A percentile compares a stretch with the other conserved stretches of the same genome.
Conservation (phyloP, 2,329 filamentous ascomycete species). For the Ascochyta clinopodiicola region DNA sequence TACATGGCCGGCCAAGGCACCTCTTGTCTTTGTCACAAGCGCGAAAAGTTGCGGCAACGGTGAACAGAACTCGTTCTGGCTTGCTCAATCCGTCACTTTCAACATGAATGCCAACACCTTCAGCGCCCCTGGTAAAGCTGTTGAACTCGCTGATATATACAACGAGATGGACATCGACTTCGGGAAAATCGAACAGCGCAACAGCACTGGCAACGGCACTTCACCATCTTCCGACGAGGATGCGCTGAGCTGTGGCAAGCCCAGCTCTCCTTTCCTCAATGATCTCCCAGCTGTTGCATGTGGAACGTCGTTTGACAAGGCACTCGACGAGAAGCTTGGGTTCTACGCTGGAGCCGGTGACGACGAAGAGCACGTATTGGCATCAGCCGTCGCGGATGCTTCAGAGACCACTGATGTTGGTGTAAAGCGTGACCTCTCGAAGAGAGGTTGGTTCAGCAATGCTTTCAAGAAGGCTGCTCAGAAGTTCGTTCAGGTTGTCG, state of each 20-base stretch:
- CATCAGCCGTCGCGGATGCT: neutral
- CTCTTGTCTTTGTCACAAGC: slow-evolving; percentile 11
- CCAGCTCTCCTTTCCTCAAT: slow-evolving; percentile 9
- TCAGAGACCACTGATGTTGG: neutral
- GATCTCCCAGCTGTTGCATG: slow-evolving; percentile 13
- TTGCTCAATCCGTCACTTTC: slow-evolving; percentile 6
- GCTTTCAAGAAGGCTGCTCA: neutral
- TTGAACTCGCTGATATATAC: slow-evolving; percentile 9
- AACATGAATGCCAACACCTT: slow-evolving; percentile 10
- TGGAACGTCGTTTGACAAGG: slow-evolving; percentile 10
- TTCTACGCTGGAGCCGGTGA: slow-evolving; percentile 11
- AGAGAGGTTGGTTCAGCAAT: slow-evolving; percentile 11
- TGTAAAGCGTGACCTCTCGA: slow-evolving; percentile 3
- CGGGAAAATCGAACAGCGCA: slow-evolving; percentile 11
- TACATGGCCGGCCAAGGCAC: slow-evolving; percentile 12
- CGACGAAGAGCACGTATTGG: slow-evolving; percentile 10
- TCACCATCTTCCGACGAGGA: neutral
- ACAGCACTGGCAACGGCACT: slow-evolving; percentile 8
- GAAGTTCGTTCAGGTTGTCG: slow-evolving; percentile 1
- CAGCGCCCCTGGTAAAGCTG: slow-evolving; percentile 5
- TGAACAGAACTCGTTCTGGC: slow-evolving; percentile 16
- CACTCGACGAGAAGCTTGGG: slow-evolving; percentile 8
- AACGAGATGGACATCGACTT: slow-evolving; percentile 17
- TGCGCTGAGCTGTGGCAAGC: slow-evolving; percentile 10
- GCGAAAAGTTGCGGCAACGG: slow-evolving; percentile 12